Evolutionary conservation across 176 grass and related monocot genomes (phyloP).

Genomic region (Coix lacrymajobi): DNA sequence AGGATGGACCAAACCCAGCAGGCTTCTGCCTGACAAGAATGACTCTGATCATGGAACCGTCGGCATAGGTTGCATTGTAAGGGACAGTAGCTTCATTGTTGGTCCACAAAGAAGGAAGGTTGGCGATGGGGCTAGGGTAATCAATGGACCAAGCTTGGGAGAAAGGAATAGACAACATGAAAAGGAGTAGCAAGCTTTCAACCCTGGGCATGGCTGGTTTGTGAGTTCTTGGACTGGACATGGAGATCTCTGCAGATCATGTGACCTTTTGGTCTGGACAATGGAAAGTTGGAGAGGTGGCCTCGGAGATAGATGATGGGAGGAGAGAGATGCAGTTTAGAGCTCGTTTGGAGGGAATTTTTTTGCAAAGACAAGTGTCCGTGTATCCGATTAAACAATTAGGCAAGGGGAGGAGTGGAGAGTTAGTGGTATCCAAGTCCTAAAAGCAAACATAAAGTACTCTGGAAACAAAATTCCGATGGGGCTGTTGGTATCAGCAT

Average conservation of each 20-base stretch:
- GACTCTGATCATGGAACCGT: constrained; percentile 23
- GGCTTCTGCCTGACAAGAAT: constrained; percentile 47
- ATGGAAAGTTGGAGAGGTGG: not conserved
- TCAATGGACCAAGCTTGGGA: constrained; percentile 43
- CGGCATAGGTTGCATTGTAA: not conserved
- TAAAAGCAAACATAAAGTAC: not conserved
- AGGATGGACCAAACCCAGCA: constrained; percentile 30
- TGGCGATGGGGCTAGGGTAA: constrained; percentile 51
- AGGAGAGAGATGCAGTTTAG: not conserved
- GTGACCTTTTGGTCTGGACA: constrained; percentile 20
- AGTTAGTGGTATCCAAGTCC: constrained; percentile 17
- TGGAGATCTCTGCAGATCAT: constrained; percentile 22
- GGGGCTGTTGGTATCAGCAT: not conserved
- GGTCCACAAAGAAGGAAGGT: constrained; percentile 33
- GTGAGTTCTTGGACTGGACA: constrained; percentile 29
- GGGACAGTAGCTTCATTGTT: constrained; percentile 44
- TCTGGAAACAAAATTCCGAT: constrained; percentile 13
- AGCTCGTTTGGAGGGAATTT: constrained; percentile 24
- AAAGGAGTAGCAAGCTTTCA: constrained; percentile 15
- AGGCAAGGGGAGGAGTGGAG: constrained; percentile 16
- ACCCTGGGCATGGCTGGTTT: constrained; percentile 8
- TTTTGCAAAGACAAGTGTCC: not conserved
- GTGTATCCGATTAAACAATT: constrained; percentile 17
- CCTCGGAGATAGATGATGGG: not conserved
- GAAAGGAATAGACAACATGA: constrained; percentile 23